Evolutionary conservation across 345 rosid genomes (phyloP).

Genomic region (Orychophragmus violaceus): DNA sequence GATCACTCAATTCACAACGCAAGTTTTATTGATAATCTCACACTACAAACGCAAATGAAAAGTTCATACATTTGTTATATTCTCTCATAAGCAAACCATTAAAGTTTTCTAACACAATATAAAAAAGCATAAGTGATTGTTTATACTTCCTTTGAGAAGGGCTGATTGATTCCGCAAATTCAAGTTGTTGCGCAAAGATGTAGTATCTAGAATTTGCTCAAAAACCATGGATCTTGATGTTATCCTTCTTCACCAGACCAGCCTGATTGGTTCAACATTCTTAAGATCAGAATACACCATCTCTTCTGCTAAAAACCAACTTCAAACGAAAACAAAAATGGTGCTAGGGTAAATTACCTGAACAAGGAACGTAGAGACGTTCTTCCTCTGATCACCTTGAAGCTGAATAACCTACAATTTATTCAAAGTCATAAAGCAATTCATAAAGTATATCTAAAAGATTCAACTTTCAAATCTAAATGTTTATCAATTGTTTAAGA

Average conservation of each 20-base stretch:
- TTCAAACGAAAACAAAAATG: neutral
- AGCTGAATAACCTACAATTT: slow-evolving; percentile 32
- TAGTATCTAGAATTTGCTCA: slow-evolving; percentile 21
- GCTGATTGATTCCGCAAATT: slow-evolving; percentile 15
- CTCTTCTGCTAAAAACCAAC: neutral
- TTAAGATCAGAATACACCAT: neutral
- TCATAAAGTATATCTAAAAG: neutral
- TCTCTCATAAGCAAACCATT: slow-evolving; percentile 1
- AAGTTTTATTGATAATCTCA: slow-evolving; percentile 16
- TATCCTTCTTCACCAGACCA: slow-evolving; percentile 78
- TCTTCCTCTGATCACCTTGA: slow-evolving; percentile 36
- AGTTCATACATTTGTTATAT: slow-evolving; percentile 4
- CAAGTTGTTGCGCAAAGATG: neutral
- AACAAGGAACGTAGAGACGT: slow-evolving; percentile 34
- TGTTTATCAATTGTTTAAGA: neutral
- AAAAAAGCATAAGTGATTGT: slow-evolving; percentile 5
- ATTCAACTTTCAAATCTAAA: neutral
- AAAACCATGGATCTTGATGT: slow-evolving; percentile 80
- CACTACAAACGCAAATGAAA: slow-evolving; percentile 1
- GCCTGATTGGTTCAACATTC: slow-evolving; percentile 47
- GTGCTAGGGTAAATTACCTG: slow-evolving; percentile 20
- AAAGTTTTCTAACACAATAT: neutral
- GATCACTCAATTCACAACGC: neutral
- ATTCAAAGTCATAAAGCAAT: neutral
- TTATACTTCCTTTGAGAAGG: neutral